Percentiles rank a stretch among this genome's conserved stretches.
Evolutionary conservation across 208 protist genomes (phyloP).

Genomic region (Herpetomonas samuelpessoai): DNA sequence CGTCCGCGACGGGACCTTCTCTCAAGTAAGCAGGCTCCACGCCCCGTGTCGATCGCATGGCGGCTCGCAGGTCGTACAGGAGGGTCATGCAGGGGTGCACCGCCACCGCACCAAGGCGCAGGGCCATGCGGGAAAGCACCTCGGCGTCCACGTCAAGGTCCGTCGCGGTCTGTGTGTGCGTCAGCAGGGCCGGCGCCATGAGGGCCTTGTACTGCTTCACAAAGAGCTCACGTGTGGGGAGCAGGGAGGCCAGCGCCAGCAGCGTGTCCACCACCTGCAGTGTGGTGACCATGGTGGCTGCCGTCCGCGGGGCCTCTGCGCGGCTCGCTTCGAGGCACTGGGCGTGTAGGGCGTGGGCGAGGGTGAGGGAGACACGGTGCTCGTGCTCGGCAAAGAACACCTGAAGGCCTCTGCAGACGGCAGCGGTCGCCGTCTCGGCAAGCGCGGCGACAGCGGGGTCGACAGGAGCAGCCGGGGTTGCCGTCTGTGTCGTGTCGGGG

Average conservation of each 20-base stretch:
- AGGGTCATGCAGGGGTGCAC: constrained; percentile 44
- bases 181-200: constrained; percentile 48
- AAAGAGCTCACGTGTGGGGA: constrained; percentile 60
- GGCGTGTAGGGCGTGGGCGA: constrained; percentile 51
- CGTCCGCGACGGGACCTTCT: too few species aligned
- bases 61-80: constrained; percentile 43
- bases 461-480: neutral
- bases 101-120: constrained; percentile 41
- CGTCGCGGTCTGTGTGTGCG: constrained; percentile 9
- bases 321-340: constrained; percentile 14
- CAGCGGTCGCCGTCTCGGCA: constrained; percentile 12
- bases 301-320: constrained; percentile 10
- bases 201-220: constrained; percentile 48
- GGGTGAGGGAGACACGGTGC: constrained; percentile 39
- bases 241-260: constrained; percentile 64
- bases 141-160: constrained; percentile 48
- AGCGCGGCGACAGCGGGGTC: constrained; percentile 18
- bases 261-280: constrained; percentile 57
- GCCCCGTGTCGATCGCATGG: constrained; percentile 10
- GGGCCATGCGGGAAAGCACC: constrained; percentile 40
- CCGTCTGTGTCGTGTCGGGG: neutral
- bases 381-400: constrained; percentile 48
- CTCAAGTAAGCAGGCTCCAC: too few species aligned
- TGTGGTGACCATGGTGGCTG: constrained; percentile 6
- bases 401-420: constrained; percentile 48